A percentile compares a stretch with the other conserved stretches of the same genome.
Evolutionary conservation across 805 yeast genomes (phyloP).

Genomic region (Nakazawaea holstii): DNA sequence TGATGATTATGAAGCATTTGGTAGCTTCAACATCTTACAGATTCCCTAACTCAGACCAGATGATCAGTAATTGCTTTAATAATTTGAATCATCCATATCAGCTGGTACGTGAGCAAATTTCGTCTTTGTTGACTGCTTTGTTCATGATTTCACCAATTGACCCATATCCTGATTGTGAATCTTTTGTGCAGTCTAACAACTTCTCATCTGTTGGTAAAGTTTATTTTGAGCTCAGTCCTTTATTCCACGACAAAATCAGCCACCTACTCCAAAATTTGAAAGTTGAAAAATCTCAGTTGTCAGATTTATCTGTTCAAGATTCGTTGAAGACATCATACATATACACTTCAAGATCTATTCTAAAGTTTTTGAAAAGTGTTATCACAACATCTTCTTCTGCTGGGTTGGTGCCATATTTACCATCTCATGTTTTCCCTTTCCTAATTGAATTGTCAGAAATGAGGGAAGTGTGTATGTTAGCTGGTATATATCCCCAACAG

Average conservation of each 20-base stretch:
- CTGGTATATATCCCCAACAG: constrained; percentile 49
- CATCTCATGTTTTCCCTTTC: constrained; percentile 59
- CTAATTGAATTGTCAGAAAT: constrained; percentile 56
- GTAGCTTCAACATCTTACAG: constrained; percentile 50
- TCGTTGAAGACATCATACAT: constrained; percentile 55
- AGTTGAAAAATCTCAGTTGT: constrained; percentile 22
- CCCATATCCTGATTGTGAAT: constrained; percentile 30
- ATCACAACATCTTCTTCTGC: constrained; percentile 49
- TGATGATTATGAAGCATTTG: constrained; percentile 48
- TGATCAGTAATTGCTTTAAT: constrained; percentile 38
- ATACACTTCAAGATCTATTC: constrained; percentile 58
- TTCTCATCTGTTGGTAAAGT: constrained; percentile 27
- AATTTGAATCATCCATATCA: constrained; percentile 64
- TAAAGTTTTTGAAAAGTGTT: constrained; percentile 52
- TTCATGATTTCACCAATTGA: constrained; percentile 38
- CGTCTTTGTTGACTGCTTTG: constrained; percentile 48
- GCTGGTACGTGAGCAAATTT: constrained; percentile 64
- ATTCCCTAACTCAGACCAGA: constrained; percentile 41
- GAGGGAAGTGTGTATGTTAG: constrained; percentile 77
- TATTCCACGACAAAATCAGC: not conserved
- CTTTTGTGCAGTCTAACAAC: constrained; percentile 33
- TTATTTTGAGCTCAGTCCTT: not conserved
- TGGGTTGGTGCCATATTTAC: constrained; percentile 46
- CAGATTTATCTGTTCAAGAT: constrained; percentile 44
- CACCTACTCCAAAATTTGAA: constrained; percentile 32